Conservation (phyloP, 495 filamentous ascomycete species). For the Ramalina intermedia region DNA sequence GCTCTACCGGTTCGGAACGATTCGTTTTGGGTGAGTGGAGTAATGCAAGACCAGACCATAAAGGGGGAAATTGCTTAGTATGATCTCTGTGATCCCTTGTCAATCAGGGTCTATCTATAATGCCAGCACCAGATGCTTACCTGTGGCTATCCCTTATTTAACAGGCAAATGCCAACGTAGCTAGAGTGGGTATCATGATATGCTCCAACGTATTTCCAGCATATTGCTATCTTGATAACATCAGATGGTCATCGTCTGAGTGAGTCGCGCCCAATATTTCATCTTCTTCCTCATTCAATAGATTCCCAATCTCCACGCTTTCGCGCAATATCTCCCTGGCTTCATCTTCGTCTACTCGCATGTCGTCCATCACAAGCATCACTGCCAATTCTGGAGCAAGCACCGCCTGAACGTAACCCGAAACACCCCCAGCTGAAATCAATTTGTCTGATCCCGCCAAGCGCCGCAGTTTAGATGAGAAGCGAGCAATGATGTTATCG, state of each 20-base stretch:
- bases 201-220: neutral
- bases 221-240: neutral
- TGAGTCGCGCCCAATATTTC: slow-evolving; percentile 32
- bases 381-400: slow-evolving; percentile 75
- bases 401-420: slow-evolving; percentile 68
- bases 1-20: slow-evolving; percentile 47
- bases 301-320: slow-evolving; percentile 62
- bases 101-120: neutral
- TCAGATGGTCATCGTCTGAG: neutral
- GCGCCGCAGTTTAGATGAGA: slow-evolving; percentile 46
- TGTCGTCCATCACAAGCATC: slow-evolving; percentile 70
- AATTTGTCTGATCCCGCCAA: slow-evolving; percentile 51
- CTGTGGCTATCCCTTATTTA: neutral
- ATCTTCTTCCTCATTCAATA: slow-evolving; percentile 50
- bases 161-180: neutral
- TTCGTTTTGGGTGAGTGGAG: neutral
- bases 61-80: too few relatives aligned
- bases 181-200: slow-evolving; percentile 1
- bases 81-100: too few relatives aligned
- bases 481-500: slow-evolving; percentile 48
- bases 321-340: slow-evolving; percentile 58
- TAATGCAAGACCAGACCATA: neutral
- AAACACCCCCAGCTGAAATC: slow-evolving; percentile 53
- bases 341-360: slow-evolving; percentile 47
- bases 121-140: neutral